These are phyloP conservation scores for Glarea lozoyensis DNA, from an alignment of 495 filamentous ascomycete genomes.

Conservation along the genomic window DNA sequence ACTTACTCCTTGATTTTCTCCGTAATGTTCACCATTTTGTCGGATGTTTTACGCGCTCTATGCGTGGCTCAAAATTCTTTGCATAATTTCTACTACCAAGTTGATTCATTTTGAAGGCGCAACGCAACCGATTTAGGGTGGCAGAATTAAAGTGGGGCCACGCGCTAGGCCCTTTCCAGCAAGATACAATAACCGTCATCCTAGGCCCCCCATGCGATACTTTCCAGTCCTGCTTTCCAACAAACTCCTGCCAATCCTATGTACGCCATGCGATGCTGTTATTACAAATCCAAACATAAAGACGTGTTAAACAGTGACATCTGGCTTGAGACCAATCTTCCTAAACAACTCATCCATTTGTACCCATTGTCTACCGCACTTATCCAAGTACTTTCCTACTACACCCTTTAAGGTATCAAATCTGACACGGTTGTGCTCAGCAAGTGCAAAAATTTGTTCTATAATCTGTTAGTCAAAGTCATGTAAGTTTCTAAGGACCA, in stretches of 20 bases:
- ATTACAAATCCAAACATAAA: not conserved
- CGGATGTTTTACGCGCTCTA: conserved; percentile 20
- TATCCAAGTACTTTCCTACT: conserved; percentile 83
- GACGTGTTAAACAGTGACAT: too few species aligned
- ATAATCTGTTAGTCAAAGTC: conserved; percentile 14
- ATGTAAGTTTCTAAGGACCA: not conserved
- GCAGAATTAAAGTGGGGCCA: not conserved
- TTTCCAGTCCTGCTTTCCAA: not conserved
- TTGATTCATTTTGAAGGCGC: conserved; percentile 1
- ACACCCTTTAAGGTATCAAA: conserved; percentile 68
- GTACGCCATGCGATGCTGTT: conserved; percentile 3
- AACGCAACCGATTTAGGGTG: too few species aligned
- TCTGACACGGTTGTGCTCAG: conserved; percentile 65
- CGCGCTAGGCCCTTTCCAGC: too few species aligned
- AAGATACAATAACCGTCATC: too few species aligned
- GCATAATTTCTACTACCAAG: not conserved
- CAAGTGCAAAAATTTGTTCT: conserved; percentile 62
- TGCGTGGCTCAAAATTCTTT: conserved; percentile 1
- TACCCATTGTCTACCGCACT: conserved; percentile 92
- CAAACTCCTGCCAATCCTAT: conserved; percentile 4
- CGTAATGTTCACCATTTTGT: conserved; percentile 97
- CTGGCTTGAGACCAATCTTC: conserved; percentile 39
- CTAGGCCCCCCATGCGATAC: too few species aligned
- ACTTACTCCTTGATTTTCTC: conserved; percentile 98
- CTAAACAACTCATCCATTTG: conserved; percentile 87